Conservation (phyloP, 805 yeast genomes). For the Candida andamanensis region DNA sequence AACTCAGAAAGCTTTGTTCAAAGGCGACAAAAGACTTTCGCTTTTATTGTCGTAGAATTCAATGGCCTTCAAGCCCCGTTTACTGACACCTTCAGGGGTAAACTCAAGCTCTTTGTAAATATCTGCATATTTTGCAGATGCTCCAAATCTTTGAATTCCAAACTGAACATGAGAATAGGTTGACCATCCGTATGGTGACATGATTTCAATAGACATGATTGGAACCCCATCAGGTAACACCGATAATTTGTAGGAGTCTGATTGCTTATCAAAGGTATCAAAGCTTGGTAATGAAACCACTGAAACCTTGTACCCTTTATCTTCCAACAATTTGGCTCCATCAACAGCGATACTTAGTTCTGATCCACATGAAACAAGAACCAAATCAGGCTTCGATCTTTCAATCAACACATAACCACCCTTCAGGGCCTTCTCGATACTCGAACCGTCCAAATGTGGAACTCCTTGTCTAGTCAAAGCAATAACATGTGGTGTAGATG, state of each 20-base stretch:
- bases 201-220: slow-evolving; percentile 87
- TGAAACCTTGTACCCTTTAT: slow-evolving; percentile 65
- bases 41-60: slow-evolving; percentile 69
- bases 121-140: slow-evolving; percentile 83
- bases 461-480: slow-evolving; percentile 83
- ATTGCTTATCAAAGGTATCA: slow-evolving; percentile 81
- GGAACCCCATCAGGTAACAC: slow-evolving; percentile 96
- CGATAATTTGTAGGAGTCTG: slow-evolving; percentile 71
- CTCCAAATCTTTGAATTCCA: slow-evolving; percentile 95
- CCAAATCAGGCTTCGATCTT: slow-evolving; percentile 59
- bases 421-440: slow-evolving; percentile 84
- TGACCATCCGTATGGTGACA: slow-evolving; percentile 88
- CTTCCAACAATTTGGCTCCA: slow-evolving; percentile 68
- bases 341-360: slow-evolving; percentile 83
- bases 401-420: slow-evolving; percentile 83
- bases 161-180: slow-evolving; percentile 95
- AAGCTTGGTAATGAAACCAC: slow-evolving; percentile 94
- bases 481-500: slow-evolving; percentile 64
- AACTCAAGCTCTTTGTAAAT: slow-evolving; percentile 83
- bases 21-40: slow-evolving; percentile 62
- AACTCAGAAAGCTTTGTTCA: slow-evolving; percentile 64
- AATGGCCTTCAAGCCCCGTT: slow-evolving; percentile 75
- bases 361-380: slow-evolving; percentile 88
- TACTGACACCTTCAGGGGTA: slow-evolving; percentile 89
- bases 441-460: slow-evolving; percentile 90